Conservation (phyloP, 352 stramenopile species). For the Globisporangium carolinianum region DNA sequence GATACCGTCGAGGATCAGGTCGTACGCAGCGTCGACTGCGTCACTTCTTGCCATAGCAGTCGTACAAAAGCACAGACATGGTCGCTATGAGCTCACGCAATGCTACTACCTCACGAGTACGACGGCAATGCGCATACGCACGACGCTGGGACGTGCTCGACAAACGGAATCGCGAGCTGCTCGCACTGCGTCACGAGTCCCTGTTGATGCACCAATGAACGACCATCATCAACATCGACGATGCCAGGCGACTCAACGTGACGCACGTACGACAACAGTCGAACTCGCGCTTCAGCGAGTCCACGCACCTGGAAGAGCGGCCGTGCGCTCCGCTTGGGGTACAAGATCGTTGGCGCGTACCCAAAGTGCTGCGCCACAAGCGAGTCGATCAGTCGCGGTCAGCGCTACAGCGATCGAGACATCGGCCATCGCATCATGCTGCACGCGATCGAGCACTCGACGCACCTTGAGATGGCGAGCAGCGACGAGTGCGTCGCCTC, state of each 20-base stretch:
- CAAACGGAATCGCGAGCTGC: slow-evolving; percentile 74
- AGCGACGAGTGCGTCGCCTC: slow-evolving; percentile 97
- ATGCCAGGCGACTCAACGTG: no score
- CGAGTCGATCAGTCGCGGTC: no score
- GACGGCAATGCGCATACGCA: slow-evolving; percentile 14
- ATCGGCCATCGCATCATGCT: no score
- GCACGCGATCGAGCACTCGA: not conserved
- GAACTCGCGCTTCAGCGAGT: not conserved
- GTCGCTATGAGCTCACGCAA: not conserved
- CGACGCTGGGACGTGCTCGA: slow-evolving; percentile 33
- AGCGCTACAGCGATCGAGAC: no score
- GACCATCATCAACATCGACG: no score
- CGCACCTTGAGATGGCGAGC: slow-evolving; percentile 92
- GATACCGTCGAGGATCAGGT: slow-evolving; percentile 96
- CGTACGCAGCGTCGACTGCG: slow-evolving; percentile 53
- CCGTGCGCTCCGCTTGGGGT: slow-evolving; percentile 89
- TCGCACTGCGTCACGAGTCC: slow-evolving; percentile 71
- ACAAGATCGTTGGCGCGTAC: slow-evolving; percentile 90
- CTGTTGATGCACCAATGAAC: slow-evolving; percentile 11
- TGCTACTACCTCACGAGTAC: not conserved
- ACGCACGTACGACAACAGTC: not conserved
- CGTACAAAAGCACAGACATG: no score
- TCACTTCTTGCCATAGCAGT: slow-evolving; percentile 14
- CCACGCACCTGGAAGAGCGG: slow-evolving; percentile 63
- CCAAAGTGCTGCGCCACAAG: slow-evolving; percentile 87